These are phyloP conservation scores for Hydnomerulius pinastri DNA, from an alignment of 768 basidiomycete species.

Conservation along the genomic window DNA sequence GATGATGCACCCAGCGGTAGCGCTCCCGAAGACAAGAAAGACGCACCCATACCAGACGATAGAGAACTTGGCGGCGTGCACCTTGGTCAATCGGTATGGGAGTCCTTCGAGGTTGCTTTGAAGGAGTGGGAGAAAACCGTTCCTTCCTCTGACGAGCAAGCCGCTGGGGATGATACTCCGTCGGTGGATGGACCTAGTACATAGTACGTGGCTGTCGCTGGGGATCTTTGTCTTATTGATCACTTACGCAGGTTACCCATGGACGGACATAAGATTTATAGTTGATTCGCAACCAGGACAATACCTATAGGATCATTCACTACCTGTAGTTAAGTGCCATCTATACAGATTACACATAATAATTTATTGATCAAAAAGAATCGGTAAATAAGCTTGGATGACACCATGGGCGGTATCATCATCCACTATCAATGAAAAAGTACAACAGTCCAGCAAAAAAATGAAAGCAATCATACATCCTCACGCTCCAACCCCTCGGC, in stretches of 20 bases:
- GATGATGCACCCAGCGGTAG: constrained; percentile 18
- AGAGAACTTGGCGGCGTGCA: constrained; percentile 72
- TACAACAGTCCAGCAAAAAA: neutral
- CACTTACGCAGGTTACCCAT: neutral
- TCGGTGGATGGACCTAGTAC: constrained; percentile 25
- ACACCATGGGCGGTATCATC: constrained; percentile 10
- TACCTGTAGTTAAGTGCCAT: constrained; percentile 8
- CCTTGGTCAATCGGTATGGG: constrained; percentile 73
- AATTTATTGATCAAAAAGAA: constrained; percentile 25
- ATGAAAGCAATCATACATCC: constrained; percentile 15
- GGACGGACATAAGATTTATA: neutral
- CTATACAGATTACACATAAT: constrained; percentile 11
- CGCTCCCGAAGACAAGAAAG: constrained; percentile 30
- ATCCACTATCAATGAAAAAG: constrained; percentile 5
- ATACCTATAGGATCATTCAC: neutral
- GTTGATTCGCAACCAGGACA: neutral
- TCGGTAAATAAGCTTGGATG: constrained; percentile 31
- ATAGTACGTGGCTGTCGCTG: constrained; percentile 7
- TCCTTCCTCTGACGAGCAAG: constrained; percentile 22
- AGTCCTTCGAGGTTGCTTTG: constrained; percentile 66
- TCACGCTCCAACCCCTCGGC: constrained; percentile 33
- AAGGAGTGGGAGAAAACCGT: constrained; percentile 61
- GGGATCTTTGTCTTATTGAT: neutral
- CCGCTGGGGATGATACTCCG: constrained; percentile 20
- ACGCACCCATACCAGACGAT: constrained; percentile 53